Evolutionary conservation across 148 eudicot genomes (phyloP).

Genomic region (Drosera capensis): DNA sequence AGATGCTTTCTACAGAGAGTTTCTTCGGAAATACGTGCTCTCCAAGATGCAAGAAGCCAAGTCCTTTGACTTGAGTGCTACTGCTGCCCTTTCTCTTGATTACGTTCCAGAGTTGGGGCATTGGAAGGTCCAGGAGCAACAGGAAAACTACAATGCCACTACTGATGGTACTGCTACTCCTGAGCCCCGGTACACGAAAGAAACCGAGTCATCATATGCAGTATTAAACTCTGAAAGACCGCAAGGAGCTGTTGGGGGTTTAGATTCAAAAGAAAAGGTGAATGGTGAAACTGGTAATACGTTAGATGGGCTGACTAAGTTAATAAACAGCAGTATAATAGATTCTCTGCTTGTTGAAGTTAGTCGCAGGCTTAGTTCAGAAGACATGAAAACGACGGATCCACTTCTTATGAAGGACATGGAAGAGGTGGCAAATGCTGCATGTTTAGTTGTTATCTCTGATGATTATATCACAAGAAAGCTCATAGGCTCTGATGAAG

Average conservation of each 20-base stretch:
- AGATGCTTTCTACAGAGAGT: conserved; percentile 31
- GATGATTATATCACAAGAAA: conserved; percentile 13
- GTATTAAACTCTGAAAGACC: conserved; percentile 40
- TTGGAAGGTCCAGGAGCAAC: conserved; percentile 54
- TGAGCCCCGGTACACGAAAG: conserved; percentile 9
- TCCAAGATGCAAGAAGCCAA: conserved; percentile 27
- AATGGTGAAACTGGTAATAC: conserved; percentile 10
- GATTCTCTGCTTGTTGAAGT: conserved; percentile 59
- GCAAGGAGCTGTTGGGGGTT: conserved; percentile 22
- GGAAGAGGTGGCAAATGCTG: conserved; percentile 51
- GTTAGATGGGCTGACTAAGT: conserved; percentile 14
- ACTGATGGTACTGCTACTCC: conserved; percentile 6
- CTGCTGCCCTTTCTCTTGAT: conserved; percentile 41
- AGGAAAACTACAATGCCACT: conserved; percentile 14
- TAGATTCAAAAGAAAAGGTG: conserved; percentile 5
- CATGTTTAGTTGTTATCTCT: conserved; percentile 30
- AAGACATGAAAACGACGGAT: conserved; percentile 39
- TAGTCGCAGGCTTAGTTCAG: conserved; percentile 43
- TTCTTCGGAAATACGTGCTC: conserved; percentile 29
- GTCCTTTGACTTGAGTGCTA: conserved; percentile 24
- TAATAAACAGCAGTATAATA: conserved; percentile 30
- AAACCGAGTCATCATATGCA: conserved; percentile 63
- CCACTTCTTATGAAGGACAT: conserved; percentile 35
- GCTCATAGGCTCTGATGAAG: conserved; percentile 15
- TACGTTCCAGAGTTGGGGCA: conserved; percentile 64